Conservation (phyloP, 73 alveolate species). For the Paraurostyla sp. region DNA sequence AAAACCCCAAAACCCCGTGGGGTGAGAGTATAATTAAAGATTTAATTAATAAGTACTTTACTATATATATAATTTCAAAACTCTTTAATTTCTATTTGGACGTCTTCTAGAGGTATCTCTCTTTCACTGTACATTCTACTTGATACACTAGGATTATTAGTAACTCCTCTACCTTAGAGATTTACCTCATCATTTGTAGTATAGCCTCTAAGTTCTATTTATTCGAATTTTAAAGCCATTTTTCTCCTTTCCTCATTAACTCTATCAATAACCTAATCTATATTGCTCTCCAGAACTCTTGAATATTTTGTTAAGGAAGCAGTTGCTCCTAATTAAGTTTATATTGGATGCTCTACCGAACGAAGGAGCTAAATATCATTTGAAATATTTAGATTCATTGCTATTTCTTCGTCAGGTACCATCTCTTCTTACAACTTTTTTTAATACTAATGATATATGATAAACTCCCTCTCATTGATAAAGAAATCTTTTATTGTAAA, state of each 20-base stretch:
- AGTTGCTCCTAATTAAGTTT: background rate
- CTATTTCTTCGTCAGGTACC: background rate
- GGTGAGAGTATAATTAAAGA: too few species aligned
- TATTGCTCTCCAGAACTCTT: background rate
- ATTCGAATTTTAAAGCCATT: constrained; percentile 14
- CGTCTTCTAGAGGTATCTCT: constrained; percentile 27
- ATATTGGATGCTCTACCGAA: too few species aligned
- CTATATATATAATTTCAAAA: background rate
- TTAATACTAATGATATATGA: constrained; percentile 42
- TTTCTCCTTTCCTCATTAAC: constrained; percentile 1
- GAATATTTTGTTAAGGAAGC: background rate
- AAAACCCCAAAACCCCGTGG: too few species aligned
- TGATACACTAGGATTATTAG: background rate
- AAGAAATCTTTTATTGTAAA: constrained; percentile 39
- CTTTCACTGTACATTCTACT: background rate
- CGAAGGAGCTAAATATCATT: too few species aligned
- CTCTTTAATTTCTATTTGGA: constrained; percentile 10
- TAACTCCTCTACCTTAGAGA: background rate
- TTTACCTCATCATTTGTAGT: background rate
- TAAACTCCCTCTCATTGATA: constrained; percentile 55
- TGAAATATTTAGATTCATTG: background rate
- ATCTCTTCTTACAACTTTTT: background rate
- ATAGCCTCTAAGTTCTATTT: constrained; percentile 7
- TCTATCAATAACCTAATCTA: background rate
- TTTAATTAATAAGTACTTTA: background rate